phyloP scores from a whole-genome alignment of 1,284 basidiomycete species.

The Sporisorium exsertum region DNA sequence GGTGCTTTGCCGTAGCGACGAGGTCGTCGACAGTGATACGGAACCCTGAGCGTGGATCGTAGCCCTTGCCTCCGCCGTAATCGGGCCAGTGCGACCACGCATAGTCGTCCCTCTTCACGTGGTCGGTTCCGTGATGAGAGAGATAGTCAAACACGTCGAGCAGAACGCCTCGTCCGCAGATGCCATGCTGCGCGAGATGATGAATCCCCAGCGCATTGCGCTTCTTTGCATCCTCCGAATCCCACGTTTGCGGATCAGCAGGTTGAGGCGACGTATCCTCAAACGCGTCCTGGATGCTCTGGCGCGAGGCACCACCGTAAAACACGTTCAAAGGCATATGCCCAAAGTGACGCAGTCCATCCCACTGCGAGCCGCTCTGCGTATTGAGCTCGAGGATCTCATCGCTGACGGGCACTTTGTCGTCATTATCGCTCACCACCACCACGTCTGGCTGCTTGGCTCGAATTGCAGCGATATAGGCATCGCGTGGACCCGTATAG shows the following conservation, averaged over 20 bases:
- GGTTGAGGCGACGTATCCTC: slow-evolving; percentile 25
- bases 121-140: slow-evolving; percentile 29
- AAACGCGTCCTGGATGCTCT: slow-evolving; percentile 49
- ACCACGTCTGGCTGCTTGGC: slow-evolving; percentile 24
- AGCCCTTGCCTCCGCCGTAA: slow-evolving; percentile 41
- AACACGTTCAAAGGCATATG: slow-evolving; percentile 56
- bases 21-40: slow-evolving; percentile 75
- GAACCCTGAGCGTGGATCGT: slow-evolving; percentile 77
- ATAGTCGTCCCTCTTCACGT: slow-evolving; percentile 24
- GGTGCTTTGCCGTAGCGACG: slow-evolving; percentile 75
- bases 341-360: slow-evolving; percentile 72
- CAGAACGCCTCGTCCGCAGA: slow-evolving; percentile 78
- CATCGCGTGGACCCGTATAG: slow-evolving; percentile 36
- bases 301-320: slow-evolving; percentile 53
- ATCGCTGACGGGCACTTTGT: slow-evolving; percentile 47
- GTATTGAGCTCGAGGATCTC: slow-evolving; percentile 74
- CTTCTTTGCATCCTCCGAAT: slow-evolving; percentile 25
- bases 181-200: slow-evolving; percentile 76
- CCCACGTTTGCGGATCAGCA: slow-evolving; percentile 27
- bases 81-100: slow-evolving; percentile 19
- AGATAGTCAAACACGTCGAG: slow-evolving; percentile 73
- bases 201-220: slow-evolving; percentile 52
- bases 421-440: slow-evolving; percentile 18
- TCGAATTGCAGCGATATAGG: slow-evolving; percentile 19
- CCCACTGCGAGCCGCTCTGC: slow-evolving; percentile 82